These are phyloP conservation scores for Wickerhamiella azymoides DNA, from an alignment of 805 yeast species.

Conservation along the genomic window DNA sequence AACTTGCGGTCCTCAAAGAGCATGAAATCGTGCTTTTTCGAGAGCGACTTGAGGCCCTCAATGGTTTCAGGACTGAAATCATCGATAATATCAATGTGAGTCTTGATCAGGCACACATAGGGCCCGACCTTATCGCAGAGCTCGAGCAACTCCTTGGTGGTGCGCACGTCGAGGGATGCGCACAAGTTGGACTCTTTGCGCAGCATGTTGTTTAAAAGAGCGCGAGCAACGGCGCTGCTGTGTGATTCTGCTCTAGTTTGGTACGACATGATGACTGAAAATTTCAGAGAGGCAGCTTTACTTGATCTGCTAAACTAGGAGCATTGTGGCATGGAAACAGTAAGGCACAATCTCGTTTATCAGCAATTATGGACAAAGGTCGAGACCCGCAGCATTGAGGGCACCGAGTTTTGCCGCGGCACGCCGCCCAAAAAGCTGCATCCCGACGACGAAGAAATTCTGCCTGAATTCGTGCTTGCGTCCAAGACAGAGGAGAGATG, in stretches of 20 bases:
- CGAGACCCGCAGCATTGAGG: slow-evolving; percentile 11
- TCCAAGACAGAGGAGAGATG: slow-evolving; percentile 20
- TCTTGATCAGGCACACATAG: slow-evolving; percentile 76
- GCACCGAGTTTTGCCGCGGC: slow-evolving; percentile 18
- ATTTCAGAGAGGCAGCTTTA: not conserved
- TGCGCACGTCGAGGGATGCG: slow-evolving; percentile 83
- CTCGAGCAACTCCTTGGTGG: slow-evolving; percentile 57
- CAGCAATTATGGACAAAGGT: slow-evolving; percentile 28
- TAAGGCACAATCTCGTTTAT: slow-evolving; percentile 22
- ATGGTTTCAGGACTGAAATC: slow-evolving; percentile 83
- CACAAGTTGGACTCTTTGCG: slow-evolving; percentile 75
- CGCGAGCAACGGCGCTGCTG: slow-evolving; percentile 64
- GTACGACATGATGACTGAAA: slow-evolving; percentile 27
- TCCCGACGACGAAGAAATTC: slow-evolving; percentile 23
- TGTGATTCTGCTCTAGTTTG: slow-evolving; percentile 56
- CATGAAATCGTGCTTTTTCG: slow-evolving; percentile 73
- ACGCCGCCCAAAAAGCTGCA: slow-evolving; percentile 26
- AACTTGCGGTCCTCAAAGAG: slow-evolving; percentile 95
- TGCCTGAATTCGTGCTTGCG: slow-evolving; percentile 15
- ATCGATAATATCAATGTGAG: slow-evolving; percentile 85
- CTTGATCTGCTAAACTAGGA: not conserved
- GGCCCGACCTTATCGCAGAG: slow-evolving; percentile 81
- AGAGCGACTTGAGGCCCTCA: slow-evolving; percentile 52
- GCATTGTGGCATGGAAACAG: slow-evolving; percentile 7
- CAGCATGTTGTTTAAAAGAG: slow-evolving; percentile 62